phyloP scores from a whole-genome alignment of 768 basidiomycete species.

The Naganishia onofrii region DNA sequence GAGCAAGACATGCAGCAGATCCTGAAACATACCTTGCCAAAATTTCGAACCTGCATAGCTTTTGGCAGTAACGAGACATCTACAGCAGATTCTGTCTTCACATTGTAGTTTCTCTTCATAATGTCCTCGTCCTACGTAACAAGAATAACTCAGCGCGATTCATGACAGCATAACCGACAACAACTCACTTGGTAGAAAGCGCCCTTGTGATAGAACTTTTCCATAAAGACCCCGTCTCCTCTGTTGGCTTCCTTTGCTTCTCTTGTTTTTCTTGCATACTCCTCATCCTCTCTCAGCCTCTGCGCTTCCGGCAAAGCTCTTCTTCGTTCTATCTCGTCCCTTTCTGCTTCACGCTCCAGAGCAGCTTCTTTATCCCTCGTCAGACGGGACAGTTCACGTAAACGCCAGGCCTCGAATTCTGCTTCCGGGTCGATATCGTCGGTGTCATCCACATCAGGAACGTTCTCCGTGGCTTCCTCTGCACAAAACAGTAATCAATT shows the following conservation, averaged over 20 bases:
- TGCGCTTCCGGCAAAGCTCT: conserved; percentile 91
- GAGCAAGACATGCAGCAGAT: not conserved
- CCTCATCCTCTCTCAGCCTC: conserved; percentile 85
- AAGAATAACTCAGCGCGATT: not conserved
- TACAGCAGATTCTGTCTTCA: conserved; percentile 80
- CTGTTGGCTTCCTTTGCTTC: conserved; percentile 60
- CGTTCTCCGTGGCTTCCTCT: conserved; percentile 84
- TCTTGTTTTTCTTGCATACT: conserved; percentile 73
- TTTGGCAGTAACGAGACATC: conserved; percentile 85
- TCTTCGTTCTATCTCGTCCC: conserved; percentile 85
- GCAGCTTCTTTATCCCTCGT: conserved; percentile 91
- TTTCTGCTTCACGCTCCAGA: conserved; percentile 73
- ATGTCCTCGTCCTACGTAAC: conserved; percentile 74
- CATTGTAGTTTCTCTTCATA: conserved; percentile 70
- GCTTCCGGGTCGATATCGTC: conserved; percentile 82
- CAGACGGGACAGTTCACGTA: conserved; percentile 88
- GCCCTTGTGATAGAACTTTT: conserved; percentile 99
- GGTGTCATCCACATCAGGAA: conserved; percentile 90
- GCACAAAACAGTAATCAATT: conserved; percentile 3
- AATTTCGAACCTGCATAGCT: conserved; percentile 96
- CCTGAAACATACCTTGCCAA: conserved; percentile 54
- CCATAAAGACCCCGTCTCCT: conserved; percentile 84
- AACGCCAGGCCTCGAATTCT: conserved; percentile 95
- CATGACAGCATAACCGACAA: not conserved
- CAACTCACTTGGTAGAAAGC: conserved; percentile 86